These are phyloP conservation scores for Podaxis sp. DNA, from an alignment of 768 basidiomycete genomes.

Conservation along the genomic window DNA sequence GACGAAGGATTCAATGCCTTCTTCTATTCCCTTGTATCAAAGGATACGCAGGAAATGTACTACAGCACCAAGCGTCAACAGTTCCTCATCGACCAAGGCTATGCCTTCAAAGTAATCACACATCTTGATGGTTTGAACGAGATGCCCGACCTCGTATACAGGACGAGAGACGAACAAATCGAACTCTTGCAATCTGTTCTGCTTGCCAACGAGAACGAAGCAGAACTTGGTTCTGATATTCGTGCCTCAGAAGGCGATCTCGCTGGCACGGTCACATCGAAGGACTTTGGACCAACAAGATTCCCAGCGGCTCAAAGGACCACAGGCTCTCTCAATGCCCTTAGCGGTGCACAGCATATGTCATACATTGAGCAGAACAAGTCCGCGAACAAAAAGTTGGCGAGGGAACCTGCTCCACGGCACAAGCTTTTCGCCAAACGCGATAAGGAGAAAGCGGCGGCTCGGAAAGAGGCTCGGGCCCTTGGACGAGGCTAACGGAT, in stretches of 20 bases:
- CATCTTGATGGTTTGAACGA: constrained; percentile 90
- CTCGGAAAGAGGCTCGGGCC: constrained; percentile 42
- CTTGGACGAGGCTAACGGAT: constrained; percentile 9
- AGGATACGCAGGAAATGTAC: constrained; percentile 99
- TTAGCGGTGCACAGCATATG: constrained; percentile 91
- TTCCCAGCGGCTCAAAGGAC: constrained; percentile 74
- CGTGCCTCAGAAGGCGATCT: constrained; percentile 82
- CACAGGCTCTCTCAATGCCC: constrained; percentile 76
- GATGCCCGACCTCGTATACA: constrained; percentile 88
- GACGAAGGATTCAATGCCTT: constrained; percentile 99
- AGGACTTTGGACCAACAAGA: constrained; percentile 79
- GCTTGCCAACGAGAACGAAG: constrained; percentile 86
- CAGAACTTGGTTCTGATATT: constrained; percentile 84
- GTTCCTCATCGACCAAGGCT: constrained; percentile 98
- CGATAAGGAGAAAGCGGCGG: constrained; percentile 69
- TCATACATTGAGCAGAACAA: constrained; percentile 92
- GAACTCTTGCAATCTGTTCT: constrained; percentile 94
- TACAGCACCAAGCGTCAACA: constrained; percentile 99
- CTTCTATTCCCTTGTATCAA: constrained; percentile 98
- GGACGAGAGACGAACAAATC: constrained; percentile 89
- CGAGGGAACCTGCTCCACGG: constrained; percentile 52
- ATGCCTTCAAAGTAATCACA: constrained; percentile 99
- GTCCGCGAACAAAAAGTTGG: constrained; percentile 81
- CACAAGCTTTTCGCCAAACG: constrained; percentile 84
- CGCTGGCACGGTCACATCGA: constrained; percentile 82